Evolutionary conservation across 768 basidiomycete species (phyloP).

Genomic region (Fomitopsis pulvina): DNA sequence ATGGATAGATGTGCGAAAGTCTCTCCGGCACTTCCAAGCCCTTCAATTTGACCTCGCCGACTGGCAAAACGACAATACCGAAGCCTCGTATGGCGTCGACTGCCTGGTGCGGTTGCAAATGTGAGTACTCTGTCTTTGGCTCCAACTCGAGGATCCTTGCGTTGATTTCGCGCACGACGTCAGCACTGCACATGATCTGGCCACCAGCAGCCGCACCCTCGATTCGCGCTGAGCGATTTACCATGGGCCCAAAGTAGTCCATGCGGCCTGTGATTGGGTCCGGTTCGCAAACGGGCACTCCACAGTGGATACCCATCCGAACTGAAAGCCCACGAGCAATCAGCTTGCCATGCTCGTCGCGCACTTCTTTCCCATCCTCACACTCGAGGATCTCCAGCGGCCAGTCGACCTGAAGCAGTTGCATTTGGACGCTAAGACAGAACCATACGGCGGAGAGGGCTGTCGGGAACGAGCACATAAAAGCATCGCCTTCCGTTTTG

Average conservation of each 20-base stretch:
- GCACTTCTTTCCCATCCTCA: constrained; percentile 80
- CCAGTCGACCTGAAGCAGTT: constrained; percentile 80
- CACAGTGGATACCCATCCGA: constrained; percentile 97
- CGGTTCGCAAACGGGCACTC: constrained; percentile 80
- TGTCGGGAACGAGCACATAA: constrained; percentile 97
- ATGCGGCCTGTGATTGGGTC: constrained; percentile 68
- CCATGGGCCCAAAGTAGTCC: constrained; percentile 98
- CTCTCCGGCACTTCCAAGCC: constrained; percentile 89
- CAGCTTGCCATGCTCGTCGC: constrained; percentile 56
- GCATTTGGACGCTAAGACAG: constrained; percentile 80
- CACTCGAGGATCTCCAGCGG: constrained; percentile 90
- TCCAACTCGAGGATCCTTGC: constrained; percentile 51
- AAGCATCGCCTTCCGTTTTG: constrained; percentile 98
- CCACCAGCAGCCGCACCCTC: constrained; percentile 80
- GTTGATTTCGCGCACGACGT: constrained; percentile 76
- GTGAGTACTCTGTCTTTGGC: constrained; percentile 52
- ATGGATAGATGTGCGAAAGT: constrained; percentile 81
- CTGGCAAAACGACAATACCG: constrained; percentile 59
- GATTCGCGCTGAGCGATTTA: constrained; percentile 89
- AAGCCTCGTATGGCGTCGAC: constrained; percentile 72
- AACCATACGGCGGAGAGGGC: constrained; percentile 84
- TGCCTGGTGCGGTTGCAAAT: constrained; percentile 48
- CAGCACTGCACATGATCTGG: constrained; percentile 87
- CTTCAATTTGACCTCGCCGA: constrained; percentile 91
- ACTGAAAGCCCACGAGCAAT: constrained; percentile 88